phyloP scores from a whole-genome alignment of 1,284 basidiomycete species.

The Ganoderma resinaceum region DNA sequence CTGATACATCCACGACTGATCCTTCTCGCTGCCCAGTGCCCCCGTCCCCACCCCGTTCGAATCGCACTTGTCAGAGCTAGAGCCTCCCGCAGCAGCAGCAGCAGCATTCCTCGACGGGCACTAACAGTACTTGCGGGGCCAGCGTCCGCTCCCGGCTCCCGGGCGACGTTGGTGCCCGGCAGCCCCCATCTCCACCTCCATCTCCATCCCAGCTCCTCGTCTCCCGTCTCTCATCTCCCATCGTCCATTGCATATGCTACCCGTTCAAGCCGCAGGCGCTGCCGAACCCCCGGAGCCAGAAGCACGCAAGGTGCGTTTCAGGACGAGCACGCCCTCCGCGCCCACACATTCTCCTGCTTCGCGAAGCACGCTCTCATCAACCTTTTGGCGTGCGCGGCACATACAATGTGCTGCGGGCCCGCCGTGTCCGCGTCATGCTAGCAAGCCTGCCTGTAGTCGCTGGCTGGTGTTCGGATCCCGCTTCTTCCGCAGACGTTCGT shows the following conservation, averaged over 20 bases:
- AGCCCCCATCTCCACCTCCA: too few relatives aligned
- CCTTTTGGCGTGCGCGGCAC: slow-evolving; percentile 1
- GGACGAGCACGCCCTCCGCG: not conserved
- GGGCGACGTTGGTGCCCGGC: not conserved
- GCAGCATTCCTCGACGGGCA: not conserved
- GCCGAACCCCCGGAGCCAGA: not conserved
- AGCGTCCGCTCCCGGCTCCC: not conserved
- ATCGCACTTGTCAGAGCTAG: not conserved
- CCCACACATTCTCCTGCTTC: not conserved
- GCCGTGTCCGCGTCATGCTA: too few relatives aligned
- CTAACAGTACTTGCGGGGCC: not conserved
- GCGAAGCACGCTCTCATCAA: not conserved
- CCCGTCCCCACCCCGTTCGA: not conserved
- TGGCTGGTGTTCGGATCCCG: not conserved
- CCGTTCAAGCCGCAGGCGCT: not conserved
- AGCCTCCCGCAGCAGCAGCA: not conserved
- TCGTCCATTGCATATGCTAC: too few relatives aligned
- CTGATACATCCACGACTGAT: not conserved
- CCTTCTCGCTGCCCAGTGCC: too few relatives aligned
- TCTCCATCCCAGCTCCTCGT: not conserved
- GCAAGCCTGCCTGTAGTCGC: too few relatives aligned
- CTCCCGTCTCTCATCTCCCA: not conserved
- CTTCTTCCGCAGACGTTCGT: not conserved
- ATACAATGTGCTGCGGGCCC: not conserved
- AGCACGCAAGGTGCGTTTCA: not conserved